phyloP scores from a whole-genome alignment of 495 filamentous ascomycete genomes.

The Hyaloscypha hepaticicola region DNA sequence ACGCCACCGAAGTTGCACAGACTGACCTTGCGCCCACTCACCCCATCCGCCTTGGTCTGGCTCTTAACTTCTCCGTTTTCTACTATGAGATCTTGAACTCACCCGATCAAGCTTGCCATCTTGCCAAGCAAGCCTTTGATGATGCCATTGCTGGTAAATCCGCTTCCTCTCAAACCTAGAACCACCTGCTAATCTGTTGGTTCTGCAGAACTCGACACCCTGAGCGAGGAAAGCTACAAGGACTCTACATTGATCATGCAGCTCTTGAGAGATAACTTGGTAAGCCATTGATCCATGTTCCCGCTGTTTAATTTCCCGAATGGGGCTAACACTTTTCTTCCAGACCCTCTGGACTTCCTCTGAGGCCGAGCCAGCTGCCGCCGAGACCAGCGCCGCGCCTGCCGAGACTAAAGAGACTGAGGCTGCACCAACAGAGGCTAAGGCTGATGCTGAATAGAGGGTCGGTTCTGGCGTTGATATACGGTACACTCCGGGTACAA shows the following conservation, averaged over 20 bases:
- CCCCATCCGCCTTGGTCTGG: slow-evolving; percentile 97
- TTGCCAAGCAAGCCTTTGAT: slow-evolving; percentile 99
- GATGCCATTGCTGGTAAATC: slow-evolving; percentile 93
- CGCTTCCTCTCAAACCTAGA: not conserved
- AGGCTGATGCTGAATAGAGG: slow-evolving; percentile 32
- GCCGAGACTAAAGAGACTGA: slow-evolving; percentile 31
- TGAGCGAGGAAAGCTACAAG: slow-evolving; percentile 99
- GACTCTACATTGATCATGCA: slow-evolving; percentile 99
- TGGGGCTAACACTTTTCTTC: slow-evolving; percentile 3
- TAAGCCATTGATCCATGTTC: slow-evolving; percentile 47
- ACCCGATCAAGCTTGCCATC: slow-evolving; percentile 96
- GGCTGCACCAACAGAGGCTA: slow-evolving; percentile 33
- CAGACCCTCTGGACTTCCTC: slow-evolving; percentile 99
- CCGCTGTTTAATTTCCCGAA: not conserved
- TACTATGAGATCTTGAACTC: slow-evolving; percentile 99
- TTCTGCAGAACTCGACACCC: slow-evolving; percentile 85
- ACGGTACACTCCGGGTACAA: slow-evolving; percentile 25
- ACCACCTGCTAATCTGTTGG: slow-evolving; percentile 12
- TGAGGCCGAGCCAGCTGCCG: slow-evolving; percentile 79
- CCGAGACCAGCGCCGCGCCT: slow-evolving; percentile 52
- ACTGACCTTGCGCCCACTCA: slow-evolving; percentile 98
- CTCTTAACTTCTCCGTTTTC: slow-evolving; percentile 99
- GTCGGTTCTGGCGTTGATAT: slow-evolving; percentile 32
- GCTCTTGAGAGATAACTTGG: slow-evolving; percentile 96
- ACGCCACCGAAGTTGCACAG: slow-evolving; percentile 95